phyloP scores from a whole-genome alignment of 495 filamentous ascomycete genomes.

The Xylaria longipes region DNA sequence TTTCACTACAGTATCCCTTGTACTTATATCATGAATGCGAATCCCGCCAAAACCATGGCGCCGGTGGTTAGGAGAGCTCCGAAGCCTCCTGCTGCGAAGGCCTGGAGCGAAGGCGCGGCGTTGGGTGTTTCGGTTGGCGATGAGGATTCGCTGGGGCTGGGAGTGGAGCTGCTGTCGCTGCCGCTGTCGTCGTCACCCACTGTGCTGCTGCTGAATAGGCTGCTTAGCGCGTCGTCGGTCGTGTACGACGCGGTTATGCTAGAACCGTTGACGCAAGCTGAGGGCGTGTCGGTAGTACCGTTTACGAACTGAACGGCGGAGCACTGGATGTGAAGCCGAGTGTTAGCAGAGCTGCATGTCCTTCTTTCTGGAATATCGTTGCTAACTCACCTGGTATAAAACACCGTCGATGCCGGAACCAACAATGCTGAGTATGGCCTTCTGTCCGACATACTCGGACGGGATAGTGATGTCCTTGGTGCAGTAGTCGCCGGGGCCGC shows the following conservation, averaged over 20 bases:
- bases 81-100: conserved; percentile 20
- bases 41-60: conserved; percentile 35
- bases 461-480: conserved; percentile 47
- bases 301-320: conserved; percentile 57
- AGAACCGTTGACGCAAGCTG: conserved; percentile 53
- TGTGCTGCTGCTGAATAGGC: conserved; percentile 18
- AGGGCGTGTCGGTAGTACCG: conserved; percentile 38
- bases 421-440: conserved; percentile 54
- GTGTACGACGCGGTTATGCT: conserved; percentile 44
- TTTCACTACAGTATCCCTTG: not conserved
- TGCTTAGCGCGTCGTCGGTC: conserved; percentile 42
- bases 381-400: conserved; percentile 55
- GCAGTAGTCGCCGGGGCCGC: conserved; percentile 54
- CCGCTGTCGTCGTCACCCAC: conserved; percentile 9
- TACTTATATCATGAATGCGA: conserved; percentile 30
- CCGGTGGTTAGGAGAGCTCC: conserved; percentile 31
- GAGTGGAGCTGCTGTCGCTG: not conserved
- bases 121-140: conserved; percentile 28
- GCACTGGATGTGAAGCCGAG: conserved; percentile 44
- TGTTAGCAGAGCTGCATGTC: not conserved
- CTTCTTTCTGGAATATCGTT: conserved; percentile 2
- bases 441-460: conserved; percentile 53
- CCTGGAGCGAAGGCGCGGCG: conserved; percentile 29
- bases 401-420: conserved; percentile 53
- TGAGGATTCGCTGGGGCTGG: conserved; percentile 18